Conservation (phyloP, 78 protist species). For the slime mould (Dictyostelium discoideum) region dicty_2.7 NC_007088.5:5744001-5744500, state of each 20-base stretch:
- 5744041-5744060: slow-evolving; percentile 37
- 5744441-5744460: slow-evolving; percentile 64
- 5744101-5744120: slow-evolving; percentile 33
- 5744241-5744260: too few relatives aligned
- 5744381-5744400: slow-evolving; percentile 44
- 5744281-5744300: background rate
- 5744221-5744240: background rate
- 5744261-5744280: background rate
- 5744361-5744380: slow-evolving; percentile 68
- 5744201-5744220: slow-evolving; percentile 69
- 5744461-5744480: slow-evolving; percentile 10
- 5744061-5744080: slow-evolving; percentile 31
- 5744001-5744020: slow-evolving; percentile 70
- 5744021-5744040: slow-evolving; percentile 25
- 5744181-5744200: slow-evolving; percentile 48
- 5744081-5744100: slow-evolving; percentile 40
- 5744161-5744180: slow-evolving; percentile 31
- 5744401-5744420: slow-evolving; percentile 31
- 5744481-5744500: slow-evolving; percentile 50
- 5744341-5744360: slow-evolving; percentile 66
- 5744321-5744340: slow-evolving; percentile 70
- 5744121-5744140: slow-evolving; percentile 55
- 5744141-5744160: slow-evolving; percentile 34
- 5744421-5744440: slow-evolving; percentile 32
- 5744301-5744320: slow-evolving; percentile 23